Conservation (phyloP, 139 green algal genomes). For the Chlorella sp. region DNA sequence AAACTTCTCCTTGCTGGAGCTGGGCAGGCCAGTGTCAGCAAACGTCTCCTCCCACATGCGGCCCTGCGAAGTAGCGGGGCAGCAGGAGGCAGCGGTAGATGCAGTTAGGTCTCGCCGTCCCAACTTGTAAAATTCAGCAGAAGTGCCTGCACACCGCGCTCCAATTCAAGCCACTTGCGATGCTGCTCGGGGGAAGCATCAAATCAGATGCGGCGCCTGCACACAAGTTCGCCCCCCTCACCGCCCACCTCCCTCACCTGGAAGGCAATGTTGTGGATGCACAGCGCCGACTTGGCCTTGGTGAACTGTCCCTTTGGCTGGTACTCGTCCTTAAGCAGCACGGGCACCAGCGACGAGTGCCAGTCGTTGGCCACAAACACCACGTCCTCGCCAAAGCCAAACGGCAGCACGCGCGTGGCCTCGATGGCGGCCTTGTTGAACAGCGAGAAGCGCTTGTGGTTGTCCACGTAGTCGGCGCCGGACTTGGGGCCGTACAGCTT, state of each 20-base stretch:
- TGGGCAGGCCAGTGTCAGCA: constrained; percentile 67
- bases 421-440: constrained; percentile 90
- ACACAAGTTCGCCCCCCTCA: too few relatives aligned
- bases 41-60: constrained; percentile 85
- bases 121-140: neutral
- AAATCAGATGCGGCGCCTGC: too few relatives aligned
- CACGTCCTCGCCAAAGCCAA: constrained; percentile 84
- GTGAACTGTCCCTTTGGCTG: constrained; percentile 71
- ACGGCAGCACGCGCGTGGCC: constrained; percentile 60
- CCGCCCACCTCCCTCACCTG: too few relatives aligned
- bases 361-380: constrained; percentile 95
- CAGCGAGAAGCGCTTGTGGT: constrained; percentile 92
- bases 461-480: constrained; percentile 92
- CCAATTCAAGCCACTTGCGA: too few relatives aligned
- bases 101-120: too few relatives aligned
- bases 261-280: constrained; percentile 98
- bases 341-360: constrained; percentile 78
- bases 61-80: too few relatives aligned
- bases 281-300: constrained; percentile 74
- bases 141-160: neutral
- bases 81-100: too few relatives aligned
- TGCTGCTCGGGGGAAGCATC: too few relatives aligned
- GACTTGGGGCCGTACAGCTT: constrained; percentile 90
- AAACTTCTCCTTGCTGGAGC: constrained; percentile 48
- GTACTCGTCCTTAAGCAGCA: constrained; percentile 87